Evolutionary conservation across 2,329 filamentous ascomycete species (phyloP), one percentile per base, ranked within the genome.

Genomic region (Neonectria punicea): DNA sequence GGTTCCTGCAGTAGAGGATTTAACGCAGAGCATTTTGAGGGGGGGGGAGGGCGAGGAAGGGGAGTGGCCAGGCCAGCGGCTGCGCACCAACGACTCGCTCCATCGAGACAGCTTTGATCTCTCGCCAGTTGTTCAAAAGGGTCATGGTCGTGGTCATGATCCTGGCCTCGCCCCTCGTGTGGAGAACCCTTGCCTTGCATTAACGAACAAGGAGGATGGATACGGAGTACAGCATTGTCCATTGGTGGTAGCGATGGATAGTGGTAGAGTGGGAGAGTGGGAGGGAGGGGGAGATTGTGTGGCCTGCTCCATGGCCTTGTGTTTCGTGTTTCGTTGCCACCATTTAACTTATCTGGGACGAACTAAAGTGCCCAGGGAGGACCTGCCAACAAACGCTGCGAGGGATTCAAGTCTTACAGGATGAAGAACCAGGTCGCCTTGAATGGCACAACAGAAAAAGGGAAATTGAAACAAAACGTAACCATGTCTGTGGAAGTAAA

Each of bases 1-100:
- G 70, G 72, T 74, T 74, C 73, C 73, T 74, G 72, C 73, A 74
- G 74, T 70, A 65, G 66, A 39, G 61, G 53, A 54, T 34, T 34
- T 3, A 25, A 25, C 25, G 25, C 25, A 16, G 34, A 36, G 34
- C 5, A 25, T 25, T 36, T 13, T 2, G n/a, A 39, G 36, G 54
- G 62, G 36, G 54, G 62, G 63, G 61, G 30, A 30, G 64, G 62
- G 59, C 20, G 49, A 55, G 57, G 46, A 54, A 44, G 47, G 53
- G 30, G 30, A 30, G 30, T 30, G 30, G 30, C 30, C 30, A 30
- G 30, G 30, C 7, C 30, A 10, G 30, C 30, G 30, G 30, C 30
- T 30, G 30, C 30, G 39, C 34, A 41, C 47, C 43, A 30, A 43
- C 39, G 30, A 43, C 39, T 20, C 43, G 20, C 53, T 58, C 49